A percentile compares a stretch with the other conserved stretches of the same genome.
Evolutionary conservation across 169 alveolate species (phyloP).

Genomic region (Plasmodium ovale): DNA sequence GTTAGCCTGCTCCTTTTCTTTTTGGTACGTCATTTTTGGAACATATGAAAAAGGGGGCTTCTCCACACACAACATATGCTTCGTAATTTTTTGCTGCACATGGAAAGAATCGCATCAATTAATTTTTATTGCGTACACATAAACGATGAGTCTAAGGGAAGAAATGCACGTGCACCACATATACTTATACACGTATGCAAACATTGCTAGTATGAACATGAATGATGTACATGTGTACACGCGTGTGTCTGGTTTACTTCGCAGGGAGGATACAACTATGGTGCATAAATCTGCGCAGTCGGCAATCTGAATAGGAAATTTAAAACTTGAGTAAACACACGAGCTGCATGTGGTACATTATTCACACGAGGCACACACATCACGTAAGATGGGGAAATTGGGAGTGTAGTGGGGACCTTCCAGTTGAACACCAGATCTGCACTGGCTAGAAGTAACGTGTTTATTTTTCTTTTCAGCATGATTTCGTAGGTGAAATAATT

Average conservation of each 20-base stretch:
- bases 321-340: neutral
- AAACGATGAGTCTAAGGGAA: neutral
- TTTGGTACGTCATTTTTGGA: conserved; percentile 65
- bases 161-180: neutral
- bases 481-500: conserved; percentile 63
- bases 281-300: conserved; percentile 47
- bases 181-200: neutral
- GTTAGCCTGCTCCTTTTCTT: conserved; percentile 25
- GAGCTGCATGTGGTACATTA: no score
- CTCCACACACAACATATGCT: conserved; percentile 77
- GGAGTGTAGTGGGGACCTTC: neutral
- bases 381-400: neutral
- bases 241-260: conserved; percentile 18
- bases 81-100: conserved; percentile 65
- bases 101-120: neutral
- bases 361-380: no score
- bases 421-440: neutral
- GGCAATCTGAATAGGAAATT: conserved; percentile 33
- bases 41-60: conserved; percentile 71
- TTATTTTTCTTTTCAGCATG: conserved; percentile 30
- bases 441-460: conserved; percentile 22
- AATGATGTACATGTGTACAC: neutral
- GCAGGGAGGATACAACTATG: conserved; percentile 47
- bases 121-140: neutral
- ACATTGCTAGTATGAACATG: neutral